Base-by-base conservation (phyloP, 225 moss, liverwort and hornwort genomes). In the Marchantia polymorpha region DNA sequence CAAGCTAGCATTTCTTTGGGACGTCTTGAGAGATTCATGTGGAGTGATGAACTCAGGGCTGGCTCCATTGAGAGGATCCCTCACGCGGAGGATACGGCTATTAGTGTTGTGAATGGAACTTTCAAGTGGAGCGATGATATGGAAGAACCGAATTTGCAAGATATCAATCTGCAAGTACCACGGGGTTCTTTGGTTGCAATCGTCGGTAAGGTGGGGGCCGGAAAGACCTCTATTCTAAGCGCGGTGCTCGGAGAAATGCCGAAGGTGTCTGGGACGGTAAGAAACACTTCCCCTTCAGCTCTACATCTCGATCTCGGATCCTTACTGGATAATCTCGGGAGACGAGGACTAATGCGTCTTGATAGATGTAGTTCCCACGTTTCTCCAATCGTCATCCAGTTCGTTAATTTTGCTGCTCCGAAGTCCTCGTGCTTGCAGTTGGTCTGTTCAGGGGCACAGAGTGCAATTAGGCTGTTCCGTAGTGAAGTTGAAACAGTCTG, bases 161-260 rank as follows among this genome's bases (percentile, higher is more conserved):
- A 90, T 74, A 88, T 93, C 29, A 84, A 90, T 66, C 52, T 94
- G 74, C 31, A 78, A 22, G 77, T 91, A 12, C 65, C 74, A 51
- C 86, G 74, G 49, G 92, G 93, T 65, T 84, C 93, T 76, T 85
- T 94, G 75, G 86, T 97, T 29, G 88, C 94, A 10, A 89, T 97
- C 27, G 96, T 97, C 0, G 96, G 96, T 39, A 93, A 89, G 84
- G 96, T 97, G 31, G 94, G 96, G n/a, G 86, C 90, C 39, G 96
- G 96, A 48, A 97, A 97, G 60, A 89, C 90, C 16, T 95, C 95
- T 48, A 86, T 97, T 4, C 85, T 97, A 17, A 83, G 90, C 51
- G 90, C 93, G 20, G 67, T 97, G 76, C 86, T 97, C 17, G 96
- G 96, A 61, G 96, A 97, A 85, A 90, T 97, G 90, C 81, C 86